A percentile compares a stretch with the other conserved stretches of the same genome.
phyloP scores from a whole-genome alignment of 2,329 filamentous ascomycete species.

The Clarireedia sp. region DNA sequence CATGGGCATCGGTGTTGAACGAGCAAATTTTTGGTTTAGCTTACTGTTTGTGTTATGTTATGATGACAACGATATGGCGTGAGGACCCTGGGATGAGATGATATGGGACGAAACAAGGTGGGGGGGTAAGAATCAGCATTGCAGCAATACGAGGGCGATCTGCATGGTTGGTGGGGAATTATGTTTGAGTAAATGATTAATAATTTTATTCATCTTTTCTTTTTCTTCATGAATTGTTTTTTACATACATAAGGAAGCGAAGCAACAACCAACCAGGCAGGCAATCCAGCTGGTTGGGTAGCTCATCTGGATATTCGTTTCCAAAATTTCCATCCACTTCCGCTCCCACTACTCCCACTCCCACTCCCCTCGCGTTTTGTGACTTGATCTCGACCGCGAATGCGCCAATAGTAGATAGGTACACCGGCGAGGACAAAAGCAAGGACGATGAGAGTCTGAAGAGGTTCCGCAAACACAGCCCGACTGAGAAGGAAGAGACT shows the following conservation, averaged over 20 bases:
- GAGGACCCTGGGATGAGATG: too few species aligned
- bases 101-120: too few species aligned
- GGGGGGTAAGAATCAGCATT: too few species aligned
- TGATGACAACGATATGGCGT: too few species aligned
- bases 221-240: background rate
- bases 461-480: conserved; percentile 80
- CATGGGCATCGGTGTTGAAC: too few species aligned
- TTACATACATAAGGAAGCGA: background rate
- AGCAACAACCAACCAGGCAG: too few species aligned
- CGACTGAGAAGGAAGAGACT: conserved; percentile 84
- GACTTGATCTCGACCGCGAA: conserved; percentile 54
- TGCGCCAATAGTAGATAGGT: conserved; percentile 82
- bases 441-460: conserved; percentile 83
- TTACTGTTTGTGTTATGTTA: too few species aligned
- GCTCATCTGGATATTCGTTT: conserved; percentile 18
- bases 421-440: conserved; percentile 77
- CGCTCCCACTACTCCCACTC: conserved; percentile 31
- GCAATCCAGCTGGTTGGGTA: background rate
- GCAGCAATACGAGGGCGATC: too few species aligned
- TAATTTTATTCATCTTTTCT: background rate
- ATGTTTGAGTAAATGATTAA: too few species aligned
- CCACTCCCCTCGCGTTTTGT: conserved; percentile 39
- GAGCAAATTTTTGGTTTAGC: too few species aligned
- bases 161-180: too few species aligned
- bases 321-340: conserved; percentile 56